phyloP scores from a whole-genome alignment of 2,329 filamentous ascomycete species.

The Ceratocystis smalleyi region DNA sequence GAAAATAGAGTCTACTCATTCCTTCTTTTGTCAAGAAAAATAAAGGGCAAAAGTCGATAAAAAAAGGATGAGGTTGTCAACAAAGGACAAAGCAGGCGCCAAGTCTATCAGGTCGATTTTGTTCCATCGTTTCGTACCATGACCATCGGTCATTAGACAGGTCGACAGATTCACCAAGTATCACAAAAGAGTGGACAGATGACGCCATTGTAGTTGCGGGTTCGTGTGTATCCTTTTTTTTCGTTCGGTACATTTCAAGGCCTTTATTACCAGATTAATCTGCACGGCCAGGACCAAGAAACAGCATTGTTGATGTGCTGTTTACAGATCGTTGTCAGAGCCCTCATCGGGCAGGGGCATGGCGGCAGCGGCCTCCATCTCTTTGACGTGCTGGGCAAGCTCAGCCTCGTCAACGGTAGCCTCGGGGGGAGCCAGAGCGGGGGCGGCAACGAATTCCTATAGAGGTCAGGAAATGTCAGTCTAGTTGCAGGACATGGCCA shows the following conservation, averaged over 20 bases:
- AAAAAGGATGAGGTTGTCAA: slow-evolving; percentile 8
- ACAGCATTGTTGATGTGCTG: slow-evolving; percentile 19
- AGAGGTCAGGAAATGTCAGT: not conserved
- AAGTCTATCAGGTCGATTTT: not conserved
- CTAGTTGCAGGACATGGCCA: not conserved
- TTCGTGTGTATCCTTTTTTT: slow-evolving; percentile 9
- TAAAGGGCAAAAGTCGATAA: slow-evolving; percentile 3
- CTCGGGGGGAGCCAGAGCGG: slow-evolving; percentile 85
- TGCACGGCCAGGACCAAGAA: slow-evolving; percentile 13
- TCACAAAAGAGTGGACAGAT: slow-evolving; percentile 9
- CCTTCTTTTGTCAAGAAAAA: slow-evolving; percentile 10
- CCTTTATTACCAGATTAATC: slow-evolving; percentile 15
- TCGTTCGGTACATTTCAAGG: slow-evolving; percentile 16
- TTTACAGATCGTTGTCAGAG: slow-evolving; percentile 55
- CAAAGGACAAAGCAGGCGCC: not conserved
- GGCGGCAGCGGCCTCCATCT: slow-evolving; percentile 67
- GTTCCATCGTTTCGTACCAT: slow-evolving; percentile 3
- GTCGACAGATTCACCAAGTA: slow-evolving; percentile 14
- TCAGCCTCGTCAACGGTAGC: slow-evolving; percentile 74
- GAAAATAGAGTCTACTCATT: slow-evolving; percentile 13
- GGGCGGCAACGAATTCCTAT: slow-evolving; percentile 90
- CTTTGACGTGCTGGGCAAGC: slow-evolving; percentile 66
- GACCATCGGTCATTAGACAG: not conserved
- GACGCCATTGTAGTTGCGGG: not conserved
- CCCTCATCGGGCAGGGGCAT: slow-evolving; percentile 92